phyloP scores from a whole-genome alignment of 2,329 filamentous ascomycete species.

The Scytalidium sp. region DNA sequence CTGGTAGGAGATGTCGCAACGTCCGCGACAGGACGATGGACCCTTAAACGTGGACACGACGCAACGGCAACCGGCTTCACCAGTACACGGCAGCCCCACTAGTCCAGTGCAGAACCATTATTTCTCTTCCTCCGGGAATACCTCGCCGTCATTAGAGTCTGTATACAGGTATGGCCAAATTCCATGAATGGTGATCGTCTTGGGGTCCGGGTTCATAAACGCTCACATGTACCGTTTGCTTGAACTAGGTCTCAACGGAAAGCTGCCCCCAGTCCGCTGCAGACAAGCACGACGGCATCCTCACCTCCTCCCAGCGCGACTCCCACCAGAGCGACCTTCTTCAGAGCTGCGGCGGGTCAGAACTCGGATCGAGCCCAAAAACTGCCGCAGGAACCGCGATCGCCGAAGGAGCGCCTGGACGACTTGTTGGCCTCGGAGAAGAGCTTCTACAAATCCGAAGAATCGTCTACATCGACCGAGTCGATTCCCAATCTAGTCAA shows the following conservation, averaged over 20 bases:
- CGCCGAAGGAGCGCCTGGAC: conserved; percentile 31
- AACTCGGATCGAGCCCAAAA: conserved; percentile 11
- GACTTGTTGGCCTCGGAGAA: conserved; percentile 30
- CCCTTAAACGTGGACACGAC: conserved; percentile 13
- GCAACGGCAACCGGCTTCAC: conserved; percentile 4
- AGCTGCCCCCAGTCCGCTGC: conserved; percentile 29
- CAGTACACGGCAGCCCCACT: conserved; percentile 25
- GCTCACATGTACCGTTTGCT: conserved; percentile 14
- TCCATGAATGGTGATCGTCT: no score
- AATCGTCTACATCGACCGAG: conserved; percentile 16
- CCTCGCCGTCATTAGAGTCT: conserved; percentile 7
- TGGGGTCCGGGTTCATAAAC: no score
- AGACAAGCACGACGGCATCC: conserved; percentile 26
- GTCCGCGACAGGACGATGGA: conserved; percentile 26
- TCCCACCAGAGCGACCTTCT: conserved; percentile 26
- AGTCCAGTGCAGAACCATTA: conserved; percentile 12
- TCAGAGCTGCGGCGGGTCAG: conserved; percentile 16
- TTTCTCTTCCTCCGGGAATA: conserved; percentile 16
- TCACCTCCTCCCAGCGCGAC: conserved; percentile 25
- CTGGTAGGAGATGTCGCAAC: conserved; percentile 27
- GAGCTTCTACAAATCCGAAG: conserved; percentile 25
- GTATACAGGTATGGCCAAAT: conserved; percentile 11
- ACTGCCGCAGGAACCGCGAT: conserved; percentile 21
- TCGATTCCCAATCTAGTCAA: conserved; percentile 13
- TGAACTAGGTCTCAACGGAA: conserved; percentile 26